Evolutionary conservation across 306 rosid species (phyloP).

Genomic region (Malus orientalis): DNA sequence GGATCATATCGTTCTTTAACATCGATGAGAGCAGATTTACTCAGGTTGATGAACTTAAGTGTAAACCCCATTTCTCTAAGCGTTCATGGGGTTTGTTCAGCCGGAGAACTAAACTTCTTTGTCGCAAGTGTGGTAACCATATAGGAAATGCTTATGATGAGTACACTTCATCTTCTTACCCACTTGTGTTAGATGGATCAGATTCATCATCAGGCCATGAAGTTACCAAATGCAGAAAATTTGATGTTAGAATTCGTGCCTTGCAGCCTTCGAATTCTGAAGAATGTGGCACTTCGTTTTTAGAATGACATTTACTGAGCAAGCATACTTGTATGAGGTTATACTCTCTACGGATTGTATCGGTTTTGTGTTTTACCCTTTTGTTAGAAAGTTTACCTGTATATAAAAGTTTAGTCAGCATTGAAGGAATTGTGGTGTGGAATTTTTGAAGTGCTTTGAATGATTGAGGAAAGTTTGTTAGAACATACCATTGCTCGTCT

Average conservation of each 20-base stretch:
- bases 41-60: slow-evolving; percentile 62
- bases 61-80: slow-evolving; percentile 64
- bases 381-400: slow-evolving; percentile 4
- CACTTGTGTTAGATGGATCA: slow-evolving; percentile 33
- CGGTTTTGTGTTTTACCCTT: slow-evolving; percentile 4
- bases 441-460: slow-evolving; percentile 11
- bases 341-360: slow-evolving; percentile 3
- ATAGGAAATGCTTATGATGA: slow-evolving; percentile 55
- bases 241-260: slow-evolving; percentile 62
- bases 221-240: slow-evolving; percentile 34
- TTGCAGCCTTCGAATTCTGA: slow-evolving; percentile 75
- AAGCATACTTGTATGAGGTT: slow-evolving; percentile 8
- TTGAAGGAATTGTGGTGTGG: slow-evolving; percentile 9
- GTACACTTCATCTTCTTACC: slow-evolving; percentile 28
- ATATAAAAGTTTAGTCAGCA: slow-evolving; percentile 7
- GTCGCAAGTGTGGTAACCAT: slow-evolving; percentile 75
- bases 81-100: slow-evolving; percentile 69
- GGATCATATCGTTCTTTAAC: slow-evolving; percentile 68
- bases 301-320: slow-evolving; percentile 18
- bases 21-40: slow-evolving; percentile 78
- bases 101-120: slow-evolving; percentile 65
- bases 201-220: slow-evolving; percentile 37
- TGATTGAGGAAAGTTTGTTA: slow-evolving; percentile 12
- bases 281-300: slow-evolving; percentile 26
- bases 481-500: background rate